These are phyloP conservation scores for Exophiala mesophila DNA, from an alignment of 2,329 filamentous ascomycete genomes.

Conservation along the genomic window DNA sequence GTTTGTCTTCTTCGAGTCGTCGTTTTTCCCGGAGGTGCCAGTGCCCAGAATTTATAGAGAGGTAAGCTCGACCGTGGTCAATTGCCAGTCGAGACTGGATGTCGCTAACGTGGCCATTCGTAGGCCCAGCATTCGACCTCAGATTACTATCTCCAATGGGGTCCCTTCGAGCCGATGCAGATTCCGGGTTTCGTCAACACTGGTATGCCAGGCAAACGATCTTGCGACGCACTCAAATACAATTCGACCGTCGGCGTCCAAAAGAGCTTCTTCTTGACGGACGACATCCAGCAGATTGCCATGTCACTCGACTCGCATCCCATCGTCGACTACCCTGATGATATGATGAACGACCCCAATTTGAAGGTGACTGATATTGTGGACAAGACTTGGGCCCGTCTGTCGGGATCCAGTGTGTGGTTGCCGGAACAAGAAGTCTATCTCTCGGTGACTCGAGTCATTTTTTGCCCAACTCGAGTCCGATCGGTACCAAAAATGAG, in stretches of 20 bases:
- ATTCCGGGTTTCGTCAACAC: slow-evolving; percentile 21
- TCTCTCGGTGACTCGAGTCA: slow-evolving; percentile 22
- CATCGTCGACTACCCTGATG: slow-evolving; percentile 19
- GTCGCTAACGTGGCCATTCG: neutral
- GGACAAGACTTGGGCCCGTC: slow-evolving; percentile 19
- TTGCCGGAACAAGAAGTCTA: slow-evolving; percentile 22
- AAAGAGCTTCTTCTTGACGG: slow-evolving; percentile 28
- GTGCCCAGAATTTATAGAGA: slow-evolving; percentile 9
- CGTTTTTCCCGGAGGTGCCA: slow-evolving; percentile 11
- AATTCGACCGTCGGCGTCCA: slow-evolving; percentile 21
- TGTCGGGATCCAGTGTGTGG: slow-evolving; percentile 26
- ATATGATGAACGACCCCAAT: slow-evolving; percentile 17
- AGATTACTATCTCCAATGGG: slow-evolving; percentile 21
- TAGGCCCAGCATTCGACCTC: slow-evolving; percentile 13
- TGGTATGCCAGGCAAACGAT: slow-evolving; percentile 19
- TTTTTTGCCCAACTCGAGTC: slow-evolving; percentile 21
- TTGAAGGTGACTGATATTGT: slow-evolving; percentile 15
- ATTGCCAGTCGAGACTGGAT: neutral
- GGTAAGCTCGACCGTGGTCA: neutral
- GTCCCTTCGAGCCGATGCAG: slow-evolving; percentile 18
- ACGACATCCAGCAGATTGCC: slow-evolving; percentile 23
- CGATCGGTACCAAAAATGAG: slow-evolving; percentile 26
- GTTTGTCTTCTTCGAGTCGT: slow-evolving; percentile 17
- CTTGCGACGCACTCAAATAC: slow-evolving; percentile 21
- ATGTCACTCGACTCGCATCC: slow-evolving; percentile 18